A percentile compares a stretch with the other conserved stretches of the same genome.
Evolutionary conservation across 2,329 filamentous ascomycete genomes (phyloP).

Genomic region (Basipetospora chlamydospora): DNA sequence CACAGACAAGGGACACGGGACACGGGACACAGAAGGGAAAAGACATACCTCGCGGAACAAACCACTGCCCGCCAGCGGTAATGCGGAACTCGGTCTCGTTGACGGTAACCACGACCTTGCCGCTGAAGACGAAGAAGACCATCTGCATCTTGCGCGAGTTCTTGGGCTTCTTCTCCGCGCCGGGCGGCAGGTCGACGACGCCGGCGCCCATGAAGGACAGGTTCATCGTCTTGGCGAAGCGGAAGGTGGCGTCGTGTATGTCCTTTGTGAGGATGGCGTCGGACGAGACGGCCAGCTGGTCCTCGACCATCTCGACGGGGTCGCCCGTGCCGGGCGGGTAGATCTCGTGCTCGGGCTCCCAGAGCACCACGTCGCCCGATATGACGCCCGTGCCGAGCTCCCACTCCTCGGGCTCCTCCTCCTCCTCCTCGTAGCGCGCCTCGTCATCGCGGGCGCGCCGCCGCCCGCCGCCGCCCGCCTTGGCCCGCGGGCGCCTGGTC

Average conservation of each 20-base stretch:
- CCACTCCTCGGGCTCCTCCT: constrained; percentile 51
- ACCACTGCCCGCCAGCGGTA: constrained; percentile 77
- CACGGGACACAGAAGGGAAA: constrained; percentile 5
- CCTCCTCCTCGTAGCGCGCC: constrained; percentile 36
- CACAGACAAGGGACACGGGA: too few relatives aligned
- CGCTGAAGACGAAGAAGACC: constrained; percentile 81
- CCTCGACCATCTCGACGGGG: constrained; percentile 35
- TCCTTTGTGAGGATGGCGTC: constrained; percentile 41
- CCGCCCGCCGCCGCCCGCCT: constrained; percentile 17
- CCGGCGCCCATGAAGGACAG: constrained; percentile 80
- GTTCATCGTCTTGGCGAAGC: constrained; percentile 76
- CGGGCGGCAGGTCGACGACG: constrained; percentile 74
- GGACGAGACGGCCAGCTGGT: constrained; percentile 42
- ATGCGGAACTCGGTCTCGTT: constrained; percentile 67
- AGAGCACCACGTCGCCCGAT: constrained; percentile 47
- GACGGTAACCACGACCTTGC: constrained; percentile 67
- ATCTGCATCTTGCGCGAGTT: constrained; percentile 95
- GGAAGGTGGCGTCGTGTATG: constrained; percentile 56
- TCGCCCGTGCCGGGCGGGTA: constrained; percentile 40
- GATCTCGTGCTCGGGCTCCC: constrained; percentile 42
- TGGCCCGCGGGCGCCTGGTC: constrained; percentile 10
- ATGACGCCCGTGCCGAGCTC: constrained; percentile 53
- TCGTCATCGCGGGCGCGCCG: constrained; percentile 17
- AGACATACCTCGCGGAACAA: constrained; percentile 79
- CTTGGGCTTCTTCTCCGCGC: constrained; percentile 74